Percentiles rank a stretch among this genome's conserved stretches.
Conservation (phyloP, 2,329 filamentous ascomycete species). For the Talaromyces atroroseus region DNA sequence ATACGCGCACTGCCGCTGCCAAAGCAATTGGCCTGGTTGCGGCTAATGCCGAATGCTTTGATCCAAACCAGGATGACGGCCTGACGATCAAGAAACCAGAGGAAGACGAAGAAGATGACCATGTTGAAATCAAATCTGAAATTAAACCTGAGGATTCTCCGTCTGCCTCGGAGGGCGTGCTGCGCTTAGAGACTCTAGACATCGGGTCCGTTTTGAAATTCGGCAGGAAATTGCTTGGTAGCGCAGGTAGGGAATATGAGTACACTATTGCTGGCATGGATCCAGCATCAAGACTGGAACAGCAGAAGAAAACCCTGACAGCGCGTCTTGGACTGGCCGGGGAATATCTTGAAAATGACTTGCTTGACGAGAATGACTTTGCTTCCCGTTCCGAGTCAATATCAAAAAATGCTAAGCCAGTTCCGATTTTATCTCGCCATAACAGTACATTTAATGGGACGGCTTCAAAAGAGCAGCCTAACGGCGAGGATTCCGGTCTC, state of each 20-base stretch:
- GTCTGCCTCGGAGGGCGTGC: slow-evolving; percentile 52
- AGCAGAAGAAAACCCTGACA: slow-evolving; percentile 83
- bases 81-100: slow-evolving; percentile 45
- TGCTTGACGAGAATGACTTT: slow-evolving; percentile 61
- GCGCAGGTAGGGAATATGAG: slow-evolving; percentile 74
- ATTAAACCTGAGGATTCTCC: slow-evolving; percentile 20
- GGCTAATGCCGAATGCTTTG: slow-evolving; percentile 78
- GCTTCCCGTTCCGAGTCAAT: slow-evolving; percentile 36
- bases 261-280: slow-evolving; percentile 77
- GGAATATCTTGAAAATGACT: slow-evolving; percentile 77
- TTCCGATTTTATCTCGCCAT: slow-evolving; percentile 36
- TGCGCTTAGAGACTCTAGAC: slow-evolving; percentile 70
- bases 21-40: slow-evolving; percentile 93
- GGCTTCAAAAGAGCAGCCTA: slow-evolving; percentile 45
- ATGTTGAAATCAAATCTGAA: slow-evolving; percentile 35
- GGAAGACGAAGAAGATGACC: slow-evolving; percentile 51
- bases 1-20: slow-evolving; percentile 86
- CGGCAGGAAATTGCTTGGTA: slow-evolving; percentile 78
- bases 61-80: slow-evolving; percentile 75
- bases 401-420: slow-evolving; percentile 49
- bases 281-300: slow-evolving; percentile 70
- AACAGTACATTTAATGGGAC: slow-evolving; percentile 44
- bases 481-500: slow-evolving; percentile 63
- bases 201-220: slow-evolving; percentile 73
- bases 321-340: slow-evolving; percentile 79